Evolutionary conservation across 2,329 filamentous ascomycete genomes (phyloP), one percentile per base, ranked within the genome.

Genomic region (Pestalotiopsis sp.): DNA sequence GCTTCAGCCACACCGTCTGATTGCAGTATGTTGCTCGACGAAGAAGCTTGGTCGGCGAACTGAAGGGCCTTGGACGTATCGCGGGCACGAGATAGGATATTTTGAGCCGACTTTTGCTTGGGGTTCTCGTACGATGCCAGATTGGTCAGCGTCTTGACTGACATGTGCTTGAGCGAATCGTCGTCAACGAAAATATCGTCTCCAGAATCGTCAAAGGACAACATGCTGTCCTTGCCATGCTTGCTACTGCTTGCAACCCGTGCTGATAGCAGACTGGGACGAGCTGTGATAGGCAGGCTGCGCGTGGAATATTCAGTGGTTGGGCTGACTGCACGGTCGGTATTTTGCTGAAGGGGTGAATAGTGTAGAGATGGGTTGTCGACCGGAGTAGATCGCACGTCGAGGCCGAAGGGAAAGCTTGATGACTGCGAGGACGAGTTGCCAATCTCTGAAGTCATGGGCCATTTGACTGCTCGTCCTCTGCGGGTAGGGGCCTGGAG

Each of bases 41-140:
- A 23, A 27, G 67, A 27, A 62, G 68, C 49, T 36, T 73, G 70
- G 52, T 71, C 71, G 36, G 59, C 69, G 41, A 52, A 27, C 27
- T 55, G 69, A 57, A 67, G 60, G 17, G 63, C 3, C 3, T 61
- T 58, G 17, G 66, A n/a, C 12, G 45, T 41, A n/a, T 72, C 69
- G 39, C 74, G 73, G 69, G 72, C 73, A 25, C 77, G 75, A 66
- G 78, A 76, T 68, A 88, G 81, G 20, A 81, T 78, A 71, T 80
- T 83, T 76, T 84, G 85, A 68, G 87, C 87, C 57, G 77, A 79
- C 75, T 84, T 84, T 75, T 87, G 87, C 74, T 80, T 84, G 7
- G 86, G 86, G 71, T 89, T 89, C 4, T 83, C 80, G 71, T 88
- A 88, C 1, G 86, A 88, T 17, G 86, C 86, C 71, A 88, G 74